A percentile compares a stretch with the other conserved stretches of the same genome.
Evolutionary conservation across 2,329 filamentous ascomycete genomes (phyloP).

Genomic region (Paracoccidioides brasiliensis): DNA sequence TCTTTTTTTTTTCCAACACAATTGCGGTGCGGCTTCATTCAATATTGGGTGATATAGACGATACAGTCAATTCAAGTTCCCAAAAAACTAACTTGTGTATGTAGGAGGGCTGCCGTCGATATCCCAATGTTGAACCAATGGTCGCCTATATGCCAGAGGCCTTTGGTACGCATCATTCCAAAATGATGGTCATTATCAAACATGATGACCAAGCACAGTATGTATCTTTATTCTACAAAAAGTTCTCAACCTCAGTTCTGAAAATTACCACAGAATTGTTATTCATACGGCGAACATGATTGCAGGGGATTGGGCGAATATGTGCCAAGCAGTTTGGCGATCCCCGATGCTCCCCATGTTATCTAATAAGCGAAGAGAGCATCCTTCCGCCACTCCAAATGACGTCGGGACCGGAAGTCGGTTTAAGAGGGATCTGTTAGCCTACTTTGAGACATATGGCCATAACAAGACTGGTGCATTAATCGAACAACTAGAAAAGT

Average conservation of each 20-base stretch:
- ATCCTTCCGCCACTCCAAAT: conserved; percentile 3
- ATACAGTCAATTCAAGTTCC: not conserved
- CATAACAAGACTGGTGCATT: conserved; percentile 41
- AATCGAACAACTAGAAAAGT: conserved; percentile 42
- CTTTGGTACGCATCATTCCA: conserved; percentile 75
- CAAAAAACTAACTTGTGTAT: conserved; percentile 1
- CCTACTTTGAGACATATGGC: conserved; percentile 61
- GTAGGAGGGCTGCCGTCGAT: conserved; percentile 48
- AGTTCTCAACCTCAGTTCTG: not conserved
- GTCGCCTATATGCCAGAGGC: conserved; percentile 67
- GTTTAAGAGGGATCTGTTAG: conserved; percentile 64
- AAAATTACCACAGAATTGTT: conserved; percentile 38
- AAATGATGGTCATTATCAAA: conserved; percentile 75
- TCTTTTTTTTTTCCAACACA: not conserved
- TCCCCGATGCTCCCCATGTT: conserved; percentile 55
- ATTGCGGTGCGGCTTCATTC: not conserved
- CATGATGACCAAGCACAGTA: conserved; percentile 61
- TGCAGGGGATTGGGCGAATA: conserved; percentile 70
- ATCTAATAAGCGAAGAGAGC: not conserved
- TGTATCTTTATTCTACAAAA: conserved; percentile 7
- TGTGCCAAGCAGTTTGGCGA: conserved; percentile 73
- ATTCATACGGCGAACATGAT: conserved; percentile 93
- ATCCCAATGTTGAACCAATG: conserved; percentile 57
- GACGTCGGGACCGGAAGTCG: conserved; percentile 47
- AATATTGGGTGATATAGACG: not conserved